Evolutionary conservation across 208 protist genomes (phyloP).

Genomic region (Endotrypanum monterogeii): DNA sequence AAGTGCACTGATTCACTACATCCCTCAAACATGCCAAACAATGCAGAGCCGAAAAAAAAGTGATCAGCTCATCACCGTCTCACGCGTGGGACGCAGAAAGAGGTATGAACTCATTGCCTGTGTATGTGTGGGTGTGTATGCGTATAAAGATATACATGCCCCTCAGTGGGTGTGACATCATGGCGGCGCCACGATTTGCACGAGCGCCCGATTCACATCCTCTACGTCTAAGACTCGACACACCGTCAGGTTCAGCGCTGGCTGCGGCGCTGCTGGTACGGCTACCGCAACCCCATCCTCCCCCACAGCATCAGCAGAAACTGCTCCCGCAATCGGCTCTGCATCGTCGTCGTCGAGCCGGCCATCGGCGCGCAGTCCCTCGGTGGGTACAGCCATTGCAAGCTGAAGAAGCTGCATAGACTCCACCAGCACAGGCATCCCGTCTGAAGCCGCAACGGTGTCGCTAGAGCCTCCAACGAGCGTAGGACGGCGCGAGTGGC

Average conservation of each 20-base stretch:
- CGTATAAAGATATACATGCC: too few relatives aligned
- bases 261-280: background rate
- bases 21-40: conserved; percentile 9
- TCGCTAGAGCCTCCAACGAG: too few relatives aligned
- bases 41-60: background rate
- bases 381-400: conserved; percentile 25
- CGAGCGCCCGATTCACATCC: conserved; percentile 28
- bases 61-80: too few relatives aligned
- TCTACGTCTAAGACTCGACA: conserved; percentile 31
- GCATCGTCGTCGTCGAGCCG: background rate
- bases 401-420: conserved; percentile 20
- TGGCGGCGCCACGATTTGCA: conserved; percentile 17
- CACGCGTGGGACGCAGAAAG: background rate
- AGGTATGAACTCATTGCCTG: background rate
- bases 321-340: background rate
- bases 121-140: background rate
- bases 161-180: background rate
- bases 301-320: background rate
- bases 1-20: background rate
- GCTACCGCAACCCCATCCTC: background rate
- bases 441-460: background rate
- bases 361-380: conserved; percentile 2
- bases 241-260: conserved; percentile 28
- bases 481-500: conserved; percentile 1
- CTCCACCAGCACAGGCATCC: conserved; percentile 17